Evolutionary conservation across 164 flowering plant species (phyloP).

Genomic region (Brasenia schreberi): DNA sequence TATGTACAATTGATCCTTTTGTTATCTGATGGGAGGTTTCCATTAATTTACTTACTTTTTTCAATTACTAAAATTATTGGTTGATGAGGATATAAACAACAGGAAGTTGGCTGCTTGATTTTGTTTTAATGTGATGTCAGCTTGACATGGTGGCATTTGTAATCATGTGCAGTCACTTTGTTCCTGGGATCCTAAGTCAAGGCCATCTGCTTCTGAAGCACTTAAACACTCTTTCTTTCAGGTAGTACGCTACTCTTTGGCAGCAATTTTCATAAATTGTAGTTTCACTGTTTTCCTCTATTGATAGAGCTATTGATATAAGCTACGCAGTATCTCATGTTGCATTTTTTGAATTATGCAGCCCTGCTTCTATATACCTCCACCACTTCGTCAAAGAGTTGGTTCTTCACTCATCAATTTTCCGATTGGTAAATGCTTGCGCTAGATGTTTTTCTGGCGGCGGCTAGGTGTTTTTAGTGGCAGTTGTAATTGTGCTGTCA

Average conservation of each 20-base stretch:
- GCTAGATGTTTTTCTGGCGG: not conserved
- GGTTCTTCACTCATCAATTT: not conserved
- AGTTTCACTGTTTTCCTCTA: too few relatives aligned
- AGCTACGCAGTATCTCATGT: too few relatives aligned
- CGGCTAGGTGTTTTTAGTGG: too few relatives aligned
- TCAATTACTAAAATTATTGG: too few relatives aligned
- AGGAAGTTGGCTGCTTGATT: not conserved
- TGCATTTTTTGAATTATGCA: not conserved
- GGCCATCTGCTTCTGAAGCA: constrained; percentile 58
- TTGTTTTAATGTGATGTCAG: not conserved
- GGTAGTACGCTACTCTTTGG: constrained; percentile 11
- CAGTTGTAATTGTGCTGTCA: too few relatives aligned
- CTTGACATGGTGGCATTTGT: not conserved
- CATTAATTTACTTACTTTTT: too few relatives aligned
- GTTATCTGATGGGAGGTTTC: too few relatives aligned
- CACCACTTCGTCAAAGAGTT: not conserved
- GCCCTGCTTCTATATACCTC: not conserved
- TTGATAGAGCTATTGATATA: not conserved
- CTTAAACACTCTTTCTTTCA: constrained; percentile 66
- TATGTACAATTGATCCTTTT: too few relatives aligned
- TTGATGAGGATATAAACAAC: not conserved
- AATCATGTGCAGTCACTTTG: constrained; percentile 33
- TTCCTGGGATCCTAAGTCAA: constrained; percentile 49
- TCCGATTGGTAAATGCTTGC: not conserved
- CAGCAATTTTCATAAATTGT: not conserved